Percentiles rank a stretch among this genome's conserved stretches.
Conservation (phyloP, 2,329 filamentous ascomycete genomes). For the Raffaelea albimanens region DNA sequence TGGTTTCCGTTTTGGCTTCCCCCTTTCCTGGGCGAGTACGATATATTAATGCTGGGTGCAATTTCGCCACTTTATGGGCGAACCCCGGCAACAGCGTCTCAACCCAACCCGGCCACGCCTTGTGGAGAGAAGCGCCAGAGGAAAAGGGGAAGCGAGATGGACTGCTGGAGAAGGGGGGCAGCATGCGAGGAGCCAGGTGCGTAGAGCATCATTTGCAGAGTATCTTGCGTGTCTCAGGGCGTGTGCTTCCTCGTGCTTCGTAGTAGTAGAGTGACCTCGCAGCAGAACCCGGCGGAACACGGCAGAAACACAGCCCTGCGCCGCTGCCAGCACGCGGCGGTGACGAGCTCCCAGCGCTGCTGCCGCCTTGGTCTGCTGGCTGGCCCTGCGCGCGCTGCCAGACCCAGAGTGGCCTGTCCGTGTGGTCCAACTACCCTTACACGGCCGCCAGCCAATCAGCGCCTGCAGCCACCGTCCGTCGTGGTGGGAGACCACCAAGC, state of each 20-base stretch:
- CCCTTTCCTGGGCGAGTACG: too few species aligned
- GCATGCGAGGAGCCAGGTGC: too few species aligned
- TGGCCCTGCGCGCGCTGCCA: too few species aligned
- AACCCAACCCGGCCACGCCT: neutral
- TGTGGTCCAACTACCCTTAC: constrained; percentile 2
- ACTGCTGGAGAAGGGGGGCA: neutral
- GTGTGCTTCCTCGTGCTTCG: too few species aligned
- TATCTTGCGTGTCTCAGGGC: too few species aligned
- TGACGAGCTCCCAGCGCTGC: too few species aligned
- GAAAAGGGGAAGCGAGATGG: constrained; percentile 2
- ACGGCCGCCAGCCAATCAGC: constrained; percentile 1
- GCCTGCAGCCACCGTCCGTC: neutral
- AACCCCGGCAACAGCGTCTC: neutral
- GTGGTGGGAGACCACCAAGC: constrained; percentile 1
- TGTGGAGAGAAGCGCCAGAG: neutral
- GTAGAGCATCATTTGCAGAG: neutral
- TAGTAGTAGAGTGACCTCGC: too few species aligned
- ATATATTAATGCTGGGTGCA: neutral
- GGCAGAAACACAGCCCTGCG: too few species aligned
- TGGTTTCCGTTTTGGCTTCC: too few species aligned
- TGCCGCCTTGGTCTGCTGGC: too few species aligned
- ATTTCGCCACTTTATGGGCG: neutral
- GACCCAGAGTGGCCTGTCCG: neutral
- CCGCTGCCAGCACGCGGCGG: too few species aligned
- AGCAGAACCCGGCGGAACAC: too few species aligned